Evolutionary conservation across 495 filamentous ascomycete species (phyloP), one percentile per base, ranked within the genome.

Genomic region (Darksidea phi): DNA sequence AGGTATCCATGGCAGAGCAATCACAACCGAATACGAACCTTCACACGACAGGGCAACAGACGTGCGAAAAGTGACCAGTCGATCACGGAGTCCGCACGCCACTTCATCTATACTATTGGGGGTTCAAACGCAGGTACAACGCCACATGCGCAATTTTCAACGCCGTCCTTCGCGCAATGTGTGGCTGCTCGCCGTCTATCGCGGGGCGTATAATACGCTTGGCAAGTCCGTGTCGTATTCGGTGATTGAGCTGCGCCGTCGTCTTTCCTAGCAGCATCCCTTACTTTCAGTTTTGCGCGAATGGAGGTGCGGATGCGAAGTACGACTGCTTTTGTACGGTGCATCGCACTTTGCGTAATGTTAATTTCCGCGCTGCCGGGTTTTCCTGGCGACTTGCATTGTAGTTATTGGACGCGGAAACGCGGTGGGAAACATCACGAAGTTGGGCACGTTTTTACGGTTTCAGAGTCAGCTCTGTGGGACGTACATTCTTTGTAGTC

Each of bases 171-270:
- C 18, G 48, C 28, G 23, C 15, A 21, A 4, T 13, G 20, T 45
- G 57, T 60, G 48, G 57, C 48, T 43, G 26, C 17, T 25, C 7
- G 18, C 45, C 13, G 1, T 32, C 47, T 24, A 10, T 20, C 15
- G 4, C 34, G 56, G 51, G 11, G 42, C 42, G 34, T 17, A 48
- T 34, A 15, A 52, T 48, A 47, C 11, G 28, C 57, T 54, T 60
- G 57, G 57, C 48, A 60, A 43, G 32, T 46, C 47, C 42, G 58
- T n/a, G 26, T 63, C 59, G 59, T 63, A 63, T 63, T 57, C 59
- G 59, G 59, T 63, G 59, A 63, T 63, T 63, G 48, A 26, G 21
- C 23, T 15, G 3, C 17, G 38, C 34, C 11, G 11, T 7, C 11
- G 8, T 6, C 10, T 13, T 38, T 32, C 48, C 20, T 52, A 11